Evolutionary conservation across 495 filamentous ascomycete genomes (phyloP), one percentile per base, ranked within the genome.

Genomic region (Neurospora sublineolata): DNA sequence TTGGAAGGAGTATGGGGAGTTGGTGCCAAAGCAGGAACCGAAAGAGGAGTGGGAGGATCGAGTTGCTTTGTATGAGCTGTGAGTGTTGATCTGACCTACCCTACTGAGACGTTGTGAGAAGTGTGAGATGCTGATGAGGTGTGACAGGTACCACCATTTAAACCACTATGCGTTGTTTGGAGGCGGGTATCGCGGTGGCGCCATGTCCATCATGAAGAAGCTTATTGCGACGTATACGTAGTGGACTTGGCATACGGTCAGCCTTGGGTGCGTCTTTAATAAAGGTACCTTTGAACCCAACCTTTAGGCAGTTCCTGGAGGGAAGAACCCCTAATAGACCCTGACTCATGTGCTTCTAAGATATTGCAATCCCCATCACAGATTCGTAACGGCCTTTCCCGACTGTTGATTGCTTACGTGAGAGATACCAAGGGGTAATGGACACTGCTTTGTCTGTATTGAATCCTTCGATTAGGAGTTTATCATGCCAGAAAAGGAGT

Each of bases 141-240:
- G 1, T 30, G 70, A 18, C 74, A 94, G 91, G 58, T 95, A 97
- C 77, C 94, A 97, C 79, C 91, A 97, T 82, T 79, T 97, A 60
- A 97, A 97, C 71, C 93, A 97, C 72, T 88, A 92, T 83, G 90
- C 91, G 6, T 83, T 97, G 67, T 97, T 97, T 80, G 91, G 91
- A 0, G 88, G 89, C 3, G 89, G 90, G 4, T 97, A 97, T 80
- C 84, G 87, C 36, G 84, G 83, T 20, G 90, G 91, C 33, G 91
- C 92, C 40, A 84, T 94, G 77, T 84, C 85, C 12, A 94, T 92
- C 58, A 94, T 94, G 91, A 86, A 84, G 79, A 86, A 82, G 67
- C 80, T 96, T 76, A 78, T 90, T 42, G 79, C 78, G 40, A 94
- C 93, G 75, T 96, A 95, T 80, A 79, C 78, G 23, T 77, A 67